These are phyloP conservation scores for Xenoacremonium recifei DNA, from an alignment of 2,329 filamentous ascomycete species.

Conservation along the genomic window DNA sequence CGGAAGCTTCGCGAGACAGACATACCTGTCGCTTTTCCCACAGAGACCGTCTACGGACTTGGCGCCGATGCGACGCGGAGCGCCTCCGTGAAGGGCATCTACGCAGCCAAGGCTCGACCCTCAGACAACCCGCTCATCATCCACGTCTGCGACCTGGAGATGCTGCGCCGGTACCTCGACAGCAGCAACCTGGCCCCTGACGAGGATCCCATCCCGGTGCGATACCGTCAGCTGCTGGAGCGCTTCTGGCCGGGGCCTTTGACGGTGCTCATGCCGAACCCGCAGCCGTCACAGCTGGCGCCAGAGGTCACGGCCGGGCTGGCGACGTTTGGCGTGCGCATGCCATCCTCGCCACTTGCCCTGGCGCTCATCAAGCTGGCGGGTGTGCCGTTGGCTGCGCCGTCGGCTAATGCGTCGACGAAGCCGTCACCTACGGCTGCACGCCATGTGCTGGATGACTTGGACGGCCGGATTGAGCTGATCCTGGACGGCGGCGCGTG, in stretches of 20 bases:
- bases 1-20: constrained; percentile 62
- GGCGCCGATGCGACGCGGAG: constrained; percentile 93
- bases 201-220: constrained; percentile 58
- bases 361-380: constrained; percentile 80
- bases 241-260: constrained; percentile 93
- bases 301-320: constrained; percentile 90
- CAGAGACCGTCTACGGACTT: constrained; percentile 95
- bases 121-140: constrained; percentile 95
- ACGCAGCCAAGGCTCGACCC: constrained; percentile 83
- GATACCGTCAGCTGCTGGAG: constrained; percentile 76
- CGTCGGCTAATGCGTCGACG: constrained; percentile 92
- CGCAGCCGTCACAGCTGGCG: constrained; percentile 67
- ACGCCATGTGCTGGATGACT: constrained; percentile 82
- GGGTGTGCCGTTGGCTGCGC: constrained; percentile 79
- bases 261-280: constrained; percentile 83
- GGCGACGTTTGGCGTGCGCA: constrained; percentile 81
- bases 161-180: constrained; percentile 64
- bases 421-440: constrained; percentile 90
- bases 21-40: constrained; percentile 89
- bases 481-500: constrained; percentile 90
- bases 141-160: constrained; percentile 78
- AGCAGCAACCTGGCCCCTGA: constrained; percentile 27
- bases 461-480: constrained; percentile 76
- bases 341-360: constrained; percentile 84
- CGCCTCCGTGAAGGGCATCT: constrained; percentile 85